Conservation (phyloP, 345 rosid genomes). For the Draba incana region DNA sequence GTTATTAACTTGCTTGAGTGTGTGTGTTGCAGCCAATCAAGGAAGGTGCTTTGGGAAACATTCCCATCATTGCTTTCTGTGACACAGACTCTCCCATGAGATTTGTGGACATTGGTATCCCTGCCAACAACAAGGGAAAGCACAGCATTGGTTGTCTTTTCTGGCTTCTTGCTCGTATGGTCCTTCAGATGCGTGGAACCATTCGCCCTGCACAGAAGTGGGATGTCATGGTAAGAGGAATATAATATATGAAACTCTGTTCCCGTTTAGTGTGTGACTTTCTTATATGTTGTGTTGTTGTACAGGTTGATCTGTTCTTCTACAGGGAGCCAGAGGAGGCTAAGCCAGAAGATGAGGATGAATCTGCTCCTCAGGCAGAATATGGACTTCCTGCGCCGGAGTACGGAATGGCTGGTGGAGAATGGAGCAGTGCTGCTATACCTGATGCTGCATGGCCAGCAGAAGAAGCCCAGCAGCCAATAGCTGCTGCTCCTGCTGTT, state of each 20-base stretch:
- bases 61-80: constrained; percentile 93
- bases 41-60: constrained; percentile 95
- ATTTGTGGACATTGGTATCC: constrained; percentile 91
- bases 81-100: constrained; percentile 97
- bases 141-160: constrained; percentile 95
- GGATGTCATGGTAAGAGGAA: constrained; percentile 72
- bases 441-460: constrained; percentile 65
- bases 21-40: constrained; percentile 74
- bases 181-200: constrained; percentile 94
- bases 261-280: not conserved
- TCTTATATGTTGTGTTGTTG: not conserved
- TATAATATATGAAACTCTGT: not conserved
- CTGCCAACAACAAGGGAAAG: constrained; percentile 96
- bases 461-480: constrained; percentile 61
- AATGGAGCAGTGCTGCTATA: constrained; percentile 56
- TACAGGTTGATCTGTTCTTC: constrained; percentile 76
- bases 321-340: constrained; percentile 83
- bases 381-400: constrained; percentile 50
- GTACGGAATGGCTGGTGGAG: constrained; percentile 50
- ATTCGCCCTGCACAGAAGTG: constrained; percentile 75
- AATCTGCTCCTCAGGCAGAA: constrained; percentile 40
- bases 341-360: constrained; percentile 65
- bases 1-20: not conserved
- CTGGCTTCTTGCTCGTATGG: constrained; percentile 98
- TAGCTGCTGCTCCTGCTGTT: constrained; percentile 60